phyloP scores from a whole-genome alignment of 2,329 filamentous ascomycete genomes.

The Talaromyces verruculosus region DNA sequence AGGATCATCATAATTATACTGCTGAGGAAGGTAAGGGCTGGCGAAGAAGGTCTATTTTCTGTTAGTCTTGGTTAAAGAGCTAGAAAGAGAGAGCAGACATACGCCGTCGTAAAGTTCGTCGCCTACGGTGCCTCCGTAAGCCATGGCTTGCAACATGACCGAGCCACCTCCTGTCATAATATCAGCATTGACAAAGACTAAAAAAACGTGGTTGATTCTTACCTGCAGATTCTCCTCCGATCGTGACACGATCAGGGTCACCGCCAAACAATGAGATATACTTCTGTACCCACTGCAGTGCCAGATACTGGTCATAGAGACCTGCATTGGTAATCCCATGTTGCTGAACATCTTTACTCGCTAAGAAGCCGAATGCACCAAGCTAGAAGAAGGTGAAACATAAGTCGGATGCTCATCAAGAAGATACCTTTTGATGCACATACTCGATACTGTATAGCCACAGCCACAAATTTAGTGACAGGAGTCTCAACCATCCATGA shows the following conservation, averaged over 20 bases:
- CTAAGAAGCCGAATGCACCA: conserved; percentile 45
- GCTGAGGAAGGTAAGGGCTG: conserved; percentile 57
- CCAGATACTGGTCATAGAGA: conserved; percentile 56
- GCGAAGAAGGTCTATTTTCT: conserved; percentile 35
- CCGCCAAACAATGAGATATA: conserved; percentile 59
- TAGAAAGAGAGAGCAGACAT: neutral
- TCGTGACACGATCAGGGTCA: conserved; percentile 51
- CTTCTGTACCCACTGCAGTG: conserved; percentile 58
- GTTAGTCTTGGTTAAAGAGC: conserved; percentile 9
- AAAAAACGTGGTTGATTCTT: neutral
- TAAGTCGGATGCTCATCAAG: neutral
- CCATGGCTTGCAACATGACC: conserved; percentile 21
- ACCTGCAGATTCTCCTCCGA: conserved; percentile 54
- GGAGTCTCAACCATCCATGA: conserved; percentile 46
- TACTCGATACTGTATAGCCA: conserved; percentile 53
- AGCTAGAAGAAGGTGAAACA: neutral
- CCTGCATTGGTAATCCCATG: conserved; percentile 49
- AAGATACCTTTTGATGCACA: conserved; percentile 11
- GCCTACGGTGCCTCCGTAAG: conserved; percentile 10
- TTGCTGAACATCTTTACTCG: conserved; percentile 43
- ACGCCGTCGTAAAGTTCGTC: conserved; percentile 13
- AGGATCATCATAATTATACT: conserved; percentile 52
- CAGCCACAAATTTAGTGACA: conserved; percentile 48
- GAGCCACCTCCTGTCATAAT: conserved; percentile 32
- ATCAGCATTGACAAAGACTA: neutral